A percentile compares a stretch with the other conserved stretches of the same genome.
Evolutionary conservation across 116 monocot species (phyloP).

Genomic region (Zostera marina): DNA sequence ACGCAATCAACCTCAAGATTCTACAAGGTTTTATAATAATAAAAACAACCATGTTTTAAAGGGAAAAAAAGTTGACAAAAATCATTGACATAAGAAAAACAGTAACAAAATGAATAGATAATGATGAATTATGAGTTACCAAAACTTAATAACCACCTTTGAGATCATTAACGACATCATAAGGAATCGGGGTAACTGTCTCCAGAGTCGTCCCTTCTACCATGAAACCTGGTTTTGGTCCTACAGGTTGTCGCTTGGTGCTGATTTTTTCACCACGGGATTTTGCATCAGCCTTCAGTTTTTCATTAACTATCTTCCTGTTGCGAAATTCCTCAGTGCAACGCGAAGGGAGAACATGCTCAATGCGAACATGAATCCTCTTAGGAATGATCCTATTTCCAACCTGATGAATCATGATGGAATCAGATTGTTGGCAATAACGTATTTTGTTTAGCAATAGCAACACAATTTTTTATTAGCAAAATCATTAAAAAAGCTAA

Average conservation of each 20-base stretch:
- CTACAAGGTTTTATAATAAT: no score
- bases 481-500: background rate
- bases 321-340: constrained; percentile 27
- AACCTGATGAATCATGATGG: constrained; percentile 11
- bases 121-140: no score
- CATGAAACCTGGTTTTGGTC: constrained; percentile 44
- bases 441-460: background rate
- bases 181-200: constrained; percentile 38
- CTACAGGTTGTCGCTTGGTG: constrained; percentile 33
- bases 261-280: constrained; percentile 30
- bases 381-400: constrained; percentile 33
- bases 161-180: constrained; percentile 43
- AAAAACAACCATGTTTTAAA: no score
- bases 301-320: constrained; percentile 27
- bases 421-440: background rate
- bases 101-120: no score
- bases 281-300: constrained; percentile 28
- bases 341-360: constrained; percentile 33
- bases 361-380: constrained; percentile 30
- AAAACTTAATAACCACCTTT: constrained; percentile 26
- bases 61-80: no score
- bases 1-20: no score
- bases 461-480: background rate
- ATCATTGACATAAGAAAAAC: no score
- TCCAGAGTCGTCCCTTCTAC: constrained; percentile 29